Percentiles rank a stretch among this genome's conserved stretches.
Evolutionary conservation across 129 eudicot genomes (phyloP).

Genomic region (carrot (Daucus carota)): DNA sequence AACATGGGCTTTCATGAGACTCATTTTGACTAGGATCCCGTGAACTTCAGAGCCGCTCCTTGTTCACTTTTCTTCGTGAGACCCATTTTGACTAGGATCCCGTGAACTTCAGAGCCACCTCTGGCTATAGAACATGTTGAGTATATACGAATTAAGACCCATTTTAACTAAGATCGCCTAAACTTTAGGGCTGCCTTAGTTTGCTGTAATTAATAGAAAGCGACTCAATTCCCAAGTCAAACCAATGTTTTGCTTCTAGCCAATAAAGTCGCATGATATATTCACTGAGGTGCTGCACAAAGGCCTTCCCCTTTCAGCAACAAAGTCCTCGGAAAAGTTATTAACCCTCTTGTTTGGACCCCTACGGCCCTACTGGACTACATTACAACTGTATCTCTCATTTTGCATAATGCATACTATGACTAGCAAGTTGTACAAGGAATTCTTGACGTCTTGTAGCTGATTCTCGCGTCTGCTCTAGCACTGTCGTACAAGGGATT

Average conservation of each 20-base stretch:
- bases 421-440: background rate
- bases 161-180: too few species aligned
- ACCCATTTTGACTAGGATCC: too few species aligned
- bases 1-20: too few species aligned
- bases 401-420: background rate
- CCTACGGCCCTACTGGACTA: slow-evolving; percentile 18
- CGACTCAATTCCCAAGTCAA: too few species aligned
- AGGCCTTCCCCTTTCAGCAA: background rate
- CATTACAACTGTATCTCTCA: slow-evolving; percentile 4
- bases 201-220: too few species aligned
- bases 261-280: background rate
- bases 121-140: too few species aligned
- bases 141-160: too few species aligned
- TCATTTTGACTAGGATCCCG: too few species aligned
- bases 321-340: slow-evolving; percentile 9
- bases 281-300: slow-evolving; percentile 10
- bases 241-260: background rate
- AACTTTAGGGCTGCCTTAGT: too few species aligned
- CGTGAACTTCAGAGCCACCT: too few species aligned
- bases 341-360: slow-evolving; percentile 5
- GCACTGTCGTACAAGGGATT: background rate
- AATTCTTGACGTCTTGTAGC: background rate
- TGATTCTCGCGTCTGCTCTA: background rate
- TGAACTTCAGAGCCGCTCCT: too few species aligned
- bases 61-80: too few species aligned